These are phyloP conservation scores for Cystobasidium pallidum DNA, from an alignment of 1,284 basidiomycete genomes.

Conservation along the genomic window DNA sequence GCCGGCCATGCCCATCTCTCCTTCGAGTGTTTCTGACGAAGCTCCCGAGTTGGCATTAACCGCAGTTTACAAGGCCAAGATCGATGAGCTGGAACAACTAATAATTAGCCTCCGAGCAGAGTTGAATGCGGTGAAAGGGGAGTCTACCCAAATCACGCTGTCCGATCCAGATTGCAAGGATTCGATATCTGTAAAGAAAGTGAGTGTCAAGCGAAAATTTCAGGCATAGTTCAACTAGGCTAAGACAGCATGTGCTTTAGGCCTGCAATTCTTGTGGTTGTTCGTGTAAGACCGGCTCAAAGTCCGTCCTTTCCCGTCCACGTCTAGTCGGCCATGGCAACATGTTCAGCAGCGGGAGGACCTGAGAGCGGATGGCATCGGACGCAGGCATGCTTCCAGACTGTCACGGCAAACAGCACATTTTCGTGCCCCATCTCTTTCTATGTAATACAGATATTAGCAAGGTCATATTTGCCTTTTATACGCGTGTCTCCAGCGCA, in stretches of 20 bases:
- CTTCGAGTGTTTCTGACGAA: not conserved
- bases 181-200: not conserved
- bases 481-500: too few species aligned
- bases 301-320: constrained; percentile 32
- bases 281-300: constrained; percentile 8
- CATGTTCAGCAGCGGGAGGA: constrained; percentile 39
- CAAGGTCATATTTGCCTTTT: too few species aligned
- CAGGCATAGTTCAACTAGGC: not conserved
- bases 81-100: constrained; percentile 34
- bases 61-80: constrained; percentile 19
- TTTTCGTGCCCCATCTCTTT: too few species aligned
- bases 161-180: constrained; percentile 14
- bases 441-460: too few species aligned
- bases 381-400: too few species aligned
- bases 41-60: not conserved
- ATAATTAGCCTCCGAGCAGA: constrained; percentile 15
- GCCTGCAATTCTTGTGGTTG: constrained; percentile 25
- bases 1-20: constrained; percentile 9
- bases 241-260: not conserved
- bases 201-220: not conserved
- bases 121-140: not conserved
- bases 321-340: constrained; percentile 39
- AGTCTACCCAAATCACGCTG: not conserved
- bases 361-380: not conserved
- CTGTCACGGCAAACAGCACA: too few species aligned